Percentiles rank a stretch among this genome's conserved stretches.
Evolutionary conservation across 2,329 filamentous ascomycete genomes (phyloP).

Genomic region (Colletotrichum truncatum): DNA sequence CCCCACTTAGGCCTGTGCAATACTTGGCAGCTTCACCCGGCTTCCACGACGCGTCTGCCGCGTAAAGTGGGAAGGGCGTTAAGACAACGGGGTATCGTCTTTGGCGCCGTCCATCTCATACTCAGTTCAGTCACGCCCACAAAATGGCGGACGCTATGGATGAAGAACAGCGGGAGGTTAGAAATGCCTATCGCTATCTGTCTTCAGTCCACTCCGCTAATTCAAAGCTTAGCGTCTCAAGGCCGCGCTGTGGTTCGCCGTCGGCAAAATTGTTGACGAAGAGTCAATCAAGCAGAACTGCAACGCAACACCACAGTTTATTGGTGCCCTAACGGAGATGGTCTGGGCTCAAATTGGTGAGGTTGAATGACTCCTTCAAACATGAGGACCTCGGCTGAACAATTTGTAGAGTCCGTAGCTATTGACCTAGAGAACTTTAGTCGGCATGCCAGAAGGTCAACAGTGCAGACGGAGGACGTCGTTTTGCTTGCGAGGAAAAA

Average conservation of each 20-base stretch:
- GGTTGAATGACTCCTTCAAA: slow-evolving; percentile 60
- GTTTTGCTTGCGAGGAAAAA: slow-evolving; percentile 88
- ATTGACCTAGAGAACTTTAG: slow-evolving; percentile 65
- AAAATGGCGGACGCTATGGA: slow-evolving; percentile 43
- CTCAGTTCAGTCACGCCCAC: not conserved
- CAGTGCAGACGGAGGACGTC: slow-evolving; percentile 86
- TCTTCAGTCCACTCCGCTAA: not conserved
- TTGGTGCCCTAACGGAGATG: slow-evolving; percentile 85
- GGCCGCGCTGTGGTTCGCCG: slow-evolving; percentile 83
- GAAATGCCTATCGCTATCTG: fast-evolving
- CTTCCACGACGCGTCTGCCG: slow-evolving; percentile 19
- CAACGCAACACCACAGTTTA: slow-evolving; percentile 93
- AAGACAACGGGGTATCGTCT: too few relatives aligned
- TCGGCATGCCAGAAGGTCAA: slow-evolving; percentile 82
- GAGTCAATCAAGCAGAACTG: slow-evolving; percentile 77
- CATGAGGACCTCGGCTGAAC: not conserved
- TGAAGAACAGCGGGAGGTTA: slow-evolving; percentile 48
- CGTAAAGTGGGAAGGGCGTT: slow-evolving; percentile 25
- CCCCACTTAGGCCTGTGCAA: too few relatives aligned
- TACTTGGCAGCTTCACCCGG: too few relatives aligned
- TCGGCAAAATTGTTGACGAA: slow-evolving; percentile 90
- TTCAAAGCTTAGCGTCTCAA: slow-evolving; percentile 73
- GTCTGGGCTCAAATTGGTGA: slow-evolving; percentile 88
- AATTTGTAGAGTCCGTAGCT: slow-evolving; percentile 60
- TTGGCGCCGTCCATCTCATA: too few relatives aligned